phyloP scores from a whole-genome alignment of 345 rosid species.

The Bruguiera parviflora region DNA sequence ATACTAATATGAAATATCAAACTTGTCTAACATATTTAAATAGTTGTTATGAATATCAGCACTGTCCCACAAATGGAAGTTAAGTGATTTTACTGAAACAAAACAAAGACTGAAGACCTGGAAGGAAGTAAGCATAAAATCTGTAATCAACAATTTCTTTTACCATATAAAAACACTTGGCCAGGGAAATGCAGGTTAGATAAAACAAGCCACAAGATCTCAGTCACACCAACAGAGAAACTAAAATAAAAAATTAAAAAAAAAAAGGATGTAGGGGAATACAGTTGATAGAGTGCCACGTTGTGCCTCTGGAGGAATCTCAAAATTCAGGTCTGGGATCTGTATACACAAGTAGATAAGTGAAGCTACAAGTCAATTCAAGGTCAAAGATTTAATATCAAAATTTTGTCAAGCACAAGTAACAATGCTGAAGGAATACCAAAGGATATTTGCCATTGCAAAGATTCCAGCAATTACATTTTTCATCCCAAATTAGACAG shows the following conservation, averaged over 20 bases:
- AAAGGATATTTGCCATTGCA: neutral
- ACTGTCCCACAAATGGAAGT: no score
- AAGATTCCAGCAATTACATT: neutral
- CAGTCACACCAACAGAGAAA: neutral
- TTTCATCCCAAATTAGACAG: neutral
- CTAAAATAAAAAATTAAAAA: neutral
- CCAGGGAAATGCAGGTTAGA: no score
- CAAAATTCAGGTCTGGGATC: slow-evolving; percentile 93
- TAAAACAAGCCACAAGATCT: neutral
- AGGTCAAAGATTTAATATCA: no score
- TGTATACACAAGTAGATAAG: slow-evolving; percentile 23
- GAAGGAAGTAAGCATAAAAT: no score
- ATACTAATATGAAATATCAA: no score
- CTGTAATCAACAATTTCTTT: no score
- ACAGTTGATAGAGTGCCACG: slow-evolving; percentile 90
- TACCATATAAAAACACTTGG: no score
- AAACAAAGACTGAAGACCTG: no score
- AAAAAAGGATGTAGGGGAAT: slow-evolving; percentile 21
- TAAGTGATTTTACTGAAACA: no score
- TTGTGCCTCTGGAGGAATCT: slow-evolving; percentile 96
- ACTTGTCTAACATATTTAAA: no score
- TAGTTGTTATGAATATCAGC: no score
- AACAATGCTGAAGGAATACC: neutral
- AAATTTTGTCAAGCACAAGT: neutral
- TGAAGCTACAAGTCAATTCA: neutral